Base-by-base conservation (phyloP, 2,329 filamentous ascomycete genomes). In the Sporothrix sp. region DNA sequence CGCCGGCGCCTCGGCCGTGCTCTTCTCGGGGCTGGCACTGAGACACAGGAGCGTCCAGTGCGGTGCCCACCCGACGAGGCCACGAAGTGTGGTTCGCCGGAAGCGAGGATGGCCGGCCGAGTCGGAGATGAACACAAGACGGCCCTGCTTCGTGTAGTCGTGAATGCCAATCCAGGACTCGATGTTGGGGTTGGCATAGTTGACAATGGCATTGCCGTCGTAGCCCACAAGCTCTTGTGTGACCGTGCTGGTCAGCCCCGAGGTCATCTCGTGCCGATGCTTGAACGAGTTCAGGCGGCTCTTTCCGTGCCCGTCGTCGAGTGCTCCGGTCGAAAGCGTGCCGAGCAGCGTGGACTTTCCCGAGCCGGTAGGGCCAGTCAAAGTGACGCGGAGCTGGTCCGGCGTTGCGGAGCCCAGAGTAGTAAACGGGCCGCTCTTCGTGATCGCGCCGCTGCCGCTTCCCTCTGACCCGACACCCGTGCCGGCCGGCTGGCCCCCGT, bases 131-230 rank as follows among this genome's bases (percentile, higher is more conserved):
- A 96, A 90, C 5, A 93, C 87, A 3, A 98, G 68, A 18, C 90
- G 82, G 3, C 84, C 87, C 52, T 75, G 68, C 54, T 83, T 79
- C 1, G 87, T 80, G 44, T 82, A 78, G 33, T 86, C 83, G 64
- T 98, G 93, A 48, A 97, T 93, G 63, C 96, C 91, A 48, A 87
- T 82, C 93, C 93, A 98, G 0, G 89, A 90, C 52, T 88, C 86
- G 42, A 96, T 83, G 62, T 95, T 88, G 13, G 82, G 83, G 53
- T 85, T 84, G 3, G 86, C 83, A 63, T 94, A 97, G 63, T 95
- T 97, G 60, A 95, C 73, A 35, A 93, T 74, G 9, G 62, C 62
- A 23, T 62, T 62, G 4, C 72, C 68, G 37, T 76, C 74, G 63
- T 97, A 98, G 7, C 93, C 93, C 55, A 98, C 78, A 9, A 98